These are phyloP conservation scores for Blastomyces parvus DNA, from an alignment of 2,329 filamentous ascomycete species.

Conservation along the genomic window DNA sequence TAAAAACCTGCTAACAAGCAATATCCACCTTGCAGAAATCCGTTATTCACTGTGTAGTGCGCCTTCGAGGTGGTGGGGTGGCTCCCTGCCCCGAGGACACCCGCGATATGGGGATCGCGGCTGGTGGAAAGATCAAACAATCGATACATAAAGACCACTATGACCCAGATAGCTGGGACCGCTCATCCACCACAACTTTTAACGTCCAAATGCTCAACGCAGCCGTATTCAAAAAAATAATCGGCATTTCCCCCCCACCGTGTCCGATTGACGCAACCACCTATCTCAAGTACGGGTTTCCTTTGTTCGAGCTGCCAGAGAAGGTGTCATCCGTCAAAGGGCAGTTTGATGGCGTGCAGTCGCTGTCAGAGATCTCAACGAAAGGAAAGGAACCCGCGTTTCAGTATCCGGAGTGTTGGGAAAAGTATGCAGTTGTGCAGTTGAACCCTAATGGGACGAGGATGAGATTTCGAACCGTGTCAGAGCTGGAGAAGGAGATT, in stretches of 20 bases:
- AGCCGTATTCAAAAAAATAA: constrained; percentile 21
- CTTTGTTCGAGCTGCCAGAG: constrained; percentile 31
- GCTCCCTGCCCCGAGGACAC: constrained; percentile 1
- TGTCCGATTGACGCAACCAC: constrained; percentile 28
- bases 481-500: constrained; percentile 3
- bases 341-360: constrained; percentile 1
- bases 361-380: constrained; percentile 1
- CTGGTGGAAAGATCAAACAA: constrained; percentile 37
- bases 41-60: constrained; percentile 17
- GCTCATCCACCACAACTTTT: constrained; percentile 17
- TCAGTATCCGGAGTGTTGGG: background rate
- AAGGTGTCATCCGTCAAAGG: background rate
- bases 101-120: constrained; percentile 29
- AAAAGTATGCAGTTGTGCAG: background rate
- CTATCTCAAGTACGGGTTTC: constrained; percentile 27
- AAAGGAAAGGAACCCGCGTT: background rate
- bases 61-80: constrained; percentile 15
- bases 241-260: constrained; percentile 26
- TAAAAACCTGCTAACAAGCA: background rate
- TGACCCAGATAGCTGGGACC: constrained; percentile 24
- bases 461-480: constrained; percentile 4
- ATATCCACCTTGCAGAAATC: constrained; percentile 8
- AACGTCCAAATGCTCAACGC: constrained; percentile 20
- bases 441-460: background rate
- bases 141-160: constrained; percentile 27